Evolutionary conservation across 768 basidiomycete species (phyloP).

Genomic region (Termitomyces titanicus): DNA sequence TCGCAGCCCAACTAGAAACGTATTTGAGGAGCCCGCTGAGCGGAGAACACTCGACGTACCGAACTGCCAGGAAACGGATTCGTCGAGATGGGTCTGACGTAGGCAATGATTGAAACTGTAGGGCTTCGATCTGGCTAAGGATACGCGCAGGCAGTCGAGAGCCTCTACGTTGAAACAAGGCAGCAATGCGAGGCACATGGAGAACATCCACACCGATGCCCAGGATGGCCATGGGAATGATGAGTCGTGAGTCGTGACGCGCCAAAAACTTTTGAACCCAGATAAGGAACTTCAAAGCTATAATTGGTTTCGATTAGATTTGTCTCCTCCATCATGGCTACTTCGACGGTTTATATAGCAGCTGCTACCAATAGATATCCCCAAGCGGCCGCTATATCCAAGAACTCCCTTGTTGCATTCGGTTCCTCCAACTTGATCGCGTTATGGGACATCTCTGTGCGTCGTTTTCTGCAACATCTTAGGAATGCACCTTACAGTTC

Average conservation of each 20-base stretch:
- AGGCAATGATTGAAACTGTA: slow-evolving; percentile 34
- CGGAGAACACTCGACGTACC: slow-evolving; percentile 41
- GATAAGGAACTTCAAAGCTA: slow-evolving; percentile 2
- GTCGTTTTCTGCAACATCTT: slow-evolving; percentile 4
- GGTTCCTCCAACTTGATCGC: slow-evolving; percentile 43
- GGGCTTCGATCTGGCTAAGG: slow-evolving; percentile 47
- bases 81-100: slow-evolving; percentile 18
- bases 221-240: slow-evolving; percentile 68
- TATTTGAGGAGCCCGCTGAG: not conserved
- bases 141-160: slow-evolving; percentile 55
- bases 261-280: slow-evolving; percentile 6
- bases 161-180: slow-evolving; percentile 48
- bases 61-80: slow-evolving; percentile 63
- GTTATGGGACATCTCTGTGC: slow-evolving; percentile 42
- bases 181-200: slow-evolving; percentile 59
- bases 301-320: slow-evolving; percentile 7
- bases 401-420: slow-evolving; percentile 40
- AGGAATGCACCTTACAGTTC: slow-evolving; percentile 3
- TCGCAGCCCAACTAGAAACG: slow-evolving; percentile 66
- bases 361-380: slow-evolving; percentile 46
- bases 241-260: not conserved
- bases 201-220: slow-evolving; percentile 79
- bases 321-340: slow-evolving; percentile 20
- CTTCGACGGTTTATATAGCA: slow-evolving; percentile 37
- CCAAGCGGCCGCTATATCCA: slow-evolving; percentile 45